These are phyloP conservation scores for Hygrophila difformis DNA, from an alignment of 257 asterid species.

Conservation along the genomic window DNA sequence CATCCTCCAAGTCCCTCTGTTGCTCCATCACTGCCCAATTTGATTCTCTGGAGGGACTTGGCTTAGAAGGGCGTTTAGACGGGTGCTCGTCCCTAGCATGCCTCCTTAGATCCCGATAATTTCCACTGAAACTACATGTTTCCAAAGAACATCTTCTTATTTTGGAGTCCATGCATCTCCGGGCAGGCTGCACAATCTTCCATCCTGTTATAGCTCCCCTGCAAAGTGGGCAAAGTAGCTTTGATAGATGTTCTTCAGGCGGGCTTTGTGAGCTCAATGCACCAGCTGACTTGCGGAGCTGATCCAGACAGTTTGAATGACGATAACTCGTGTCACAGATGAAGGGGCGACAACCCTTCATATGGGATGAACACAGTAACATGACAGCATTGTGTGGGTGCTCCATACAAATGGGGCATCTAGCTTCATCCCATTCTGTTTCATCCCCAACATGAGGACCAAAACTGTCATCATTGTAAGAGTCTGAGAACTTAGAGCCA, in stretches of 20 bases:
- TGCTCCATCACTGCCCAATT: slow-evolving; percentile 52
- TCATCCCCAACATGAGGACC: slow-evolving; percentile 29
- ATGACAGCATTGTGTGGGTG: slow-evolving; percentile 48
- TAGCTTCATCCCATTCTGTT: slow-evolving; percentile 63
- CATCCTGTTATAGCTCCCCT: slow-evolving; percentile 53
- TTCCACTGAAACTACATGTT: too few relatives aligned
- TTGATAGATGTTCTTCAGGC: slow-evolving; percentile 14
- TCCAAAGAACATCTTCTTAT: slow-evolving; percentile 39
- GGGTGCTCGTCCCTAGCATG: slow-evolving; percentile 78
- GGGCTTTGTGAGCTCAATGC: slow-evolving; percentile 14
- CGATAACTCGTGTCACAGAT: too few relatives aligned
- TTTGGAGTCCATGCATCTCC: slow-evolving; percentile 47
- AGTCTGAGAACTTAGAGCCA: slow-evolving; percentile 31
- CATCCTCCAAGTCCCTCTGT: slow-evolving; percentile 39
- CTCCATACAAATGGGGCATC: slow-evolving; percentile 73
- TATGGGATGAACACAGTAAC: slow-evolving; percentile 49
- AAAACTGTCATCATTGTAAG: slow-evolving; percentile 14
- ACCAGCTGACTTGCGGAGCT: slow-evolving; percentile 34
- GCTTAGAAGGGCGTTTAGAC: slow-evolving; percentile 41
- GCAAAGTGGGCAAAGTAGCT: slow-evolving; percentile 65
- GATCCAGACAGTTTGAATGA: too few relatives aligned
- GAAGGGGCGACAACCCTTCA: slow-evolving; percentile 63
- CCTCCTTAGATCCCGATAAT: slow-evolving; percentile 51
- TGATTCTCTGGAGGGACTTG: slow-evolving; percentile 32
- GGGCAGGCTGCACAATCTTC: slow-evolving; percentile 34